Base-by-base conservation (phyloP, 2,329 filamentous ascomycete species). In the Corynespora cassiicola region DNA sequence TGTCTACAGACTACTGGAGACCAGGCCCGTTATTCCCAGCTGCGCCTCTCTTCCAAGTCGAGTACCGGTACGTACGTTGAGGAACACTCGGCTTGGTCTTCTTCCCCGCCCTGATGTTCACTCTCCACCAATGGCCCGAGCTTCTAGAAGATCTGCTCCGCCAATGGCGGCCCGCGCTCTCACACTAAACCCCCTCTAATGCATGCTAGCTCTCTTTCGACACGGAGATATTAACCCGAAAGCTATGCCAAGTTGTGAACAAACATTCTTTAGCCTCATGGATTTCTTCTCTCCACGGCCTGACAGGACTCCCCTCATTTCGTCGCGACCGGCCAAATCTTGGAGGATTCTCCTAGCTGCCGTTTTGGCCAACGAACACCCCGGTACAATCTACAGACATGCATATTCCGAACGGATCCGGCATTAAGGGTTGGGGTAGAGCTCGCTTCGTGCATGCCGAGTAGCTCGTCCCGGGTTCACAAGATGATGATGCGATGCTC, bases 81-180 rank as follows among this genome's bases (percentile, higher is more conserved):
- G n/a, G n/a, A n/a, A n/a, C n/a, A n/a, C n/a, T n/a, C n/a, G n/a
- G n/a, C n/a, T n/a, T n/a, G n/a, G n/a, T n/a, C n/a, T n/a, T n/a
- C n/a, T n/a, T n/a, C n/a, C n/a, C n/a, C n/a, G n/a, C n/a, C n/a
- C n/a, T n/a, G n/a, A n/a, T n/a, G n/a, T n/a, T 30, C 28, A 28
- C 19, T 52, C 50, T 44, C 47, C 48, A 50, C 32, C 52, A 50
- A 27, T 16, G 20, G 19, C 39, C 28, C 37, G 41, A 45, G 32
- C 45, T 56, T 57, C 42, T 32, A 50, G 50, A 57, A 56, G 31
- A 16, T 36, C 26, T 21, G 17, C 33, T 60, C 61, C 57, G 60
- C 61, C 60, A 62, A 62, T 62, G 41, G 49, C 4, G 12, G 10
- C 10, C 3, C 29, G 7, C 16, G 14, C 15, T 22, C 18, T 17